A percentile compares a stretch with the other conserved stretches of the same genome.
These are phyloP conservation scores for Stagonosporopsis tanaceti DNA, from an alignment of 2,329 filamentous ascomycete genomes.

Conservation along the genomic window DNA sequence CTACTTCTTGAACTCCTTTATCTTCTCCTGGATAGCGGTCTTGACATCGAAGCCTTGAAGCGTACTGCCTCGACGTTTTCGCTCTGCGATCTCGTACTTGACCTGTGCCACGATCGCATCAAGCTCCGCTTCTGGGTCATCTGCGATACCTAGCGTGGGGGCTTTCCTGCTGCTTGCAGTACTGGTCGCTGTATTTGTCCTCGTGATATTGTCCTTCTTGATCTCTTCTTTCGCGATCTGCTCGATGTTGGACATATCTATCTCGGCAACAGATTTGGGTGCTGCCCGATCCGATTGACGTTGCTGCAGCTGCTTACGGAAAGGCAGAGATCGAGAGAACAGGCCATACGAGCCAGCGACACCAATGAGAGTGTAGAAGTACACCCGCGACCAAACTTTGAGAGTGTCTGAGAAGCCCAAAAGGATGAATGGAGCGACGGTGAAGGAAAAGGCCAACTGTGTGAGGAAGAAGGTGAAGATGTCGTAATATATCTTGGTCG, in stretches of 20 bases:
- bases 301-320: slow-evolving; percentile 52
- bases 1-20: slow-evolving; percentile 42
- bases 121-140: slow-evolving; percentile 77
- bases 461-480: slow-evolving; percentile 76
- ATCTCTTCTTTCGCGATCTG: slow-evolving; percentile 47
- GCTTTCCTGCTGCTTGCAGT: slow-evolving; percentile 58
- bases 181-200: slow-evolving; percentile 64
- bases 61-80: slow-evolving; percentile 55
- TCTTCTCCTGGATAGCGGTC: slow-evolving; percentile 47
- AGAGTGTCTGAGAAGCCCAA: slow-evolving; percentile 76
- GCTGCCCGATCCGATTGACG: slow-evolving; percentile 36
- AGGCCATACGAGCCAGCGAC: slow-evolving; percentile 72
- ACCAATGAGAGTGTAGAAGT: slow-evolving; percentile 83
- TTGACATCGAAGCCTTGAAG: slow-evolving; percentile 48
- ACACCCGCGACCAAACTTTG: slow-evolving; percentile 81
- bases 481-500: slow-evolving; percentile 88
- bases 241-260: slow-evolving; percentile 40
- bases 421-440: slow-evolving; percentile 83
- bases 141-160: slow-evolving; percentile 79
- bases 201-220: slow-evolving; percentile 50
- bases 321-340: slow-evolving; percentile 81
- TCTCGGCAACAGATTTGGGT: slow-evolving; percentile 25
- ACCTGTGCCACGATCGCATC: slow-evolving; percentile 81
- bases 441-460: slow-evolving; percentile 84
- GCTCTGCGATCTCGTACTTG: slow-evolving; percentile 72